Conservation (phyloP, 2,329 filamentous ascomycete genomes). For the Colletotrichum cordylinicola region DNA sequence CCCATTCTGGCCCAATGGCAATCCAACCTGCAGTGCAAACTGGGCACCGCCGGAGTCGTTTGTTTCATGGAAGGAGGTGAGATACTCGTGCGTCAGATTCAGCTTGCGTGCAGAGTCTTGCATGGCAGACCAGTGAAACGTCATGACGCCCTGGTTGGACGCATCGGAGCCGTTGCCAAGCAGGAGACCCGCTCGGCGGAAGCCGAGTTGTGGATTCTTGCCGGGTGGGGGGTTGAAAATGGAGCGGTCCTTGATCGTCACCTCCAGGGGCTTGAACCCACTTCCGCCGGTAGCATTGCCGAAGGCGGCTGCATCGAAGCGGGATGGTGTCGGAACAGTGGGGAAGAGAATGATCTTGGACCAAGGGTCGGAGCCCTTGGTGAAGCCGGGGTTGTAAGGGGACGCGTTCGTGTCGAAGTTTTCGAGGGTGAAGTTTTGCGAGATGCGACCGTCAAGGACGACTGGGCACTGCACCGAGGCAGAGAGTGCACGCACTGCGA, state of each 20-base stretch:
- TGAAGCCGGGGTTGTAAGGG: constrained; percentile 55
- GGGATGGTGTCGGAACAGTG: constrained; percentile 25
- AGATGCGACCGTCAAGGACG: constrained; percentile 53
- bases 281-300: constrained; percentile 36
- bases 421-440: constrained; percentile 38
- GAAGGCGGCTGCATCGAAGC: constrained; percentile 43
- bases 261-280: constrained; percentile 45
- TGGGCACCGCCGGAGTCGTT: constrained; percentile 54
- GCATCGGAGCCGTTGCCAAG: constrained; percentile 52
- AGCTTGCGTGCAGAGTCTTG: constrained; percentile 56
- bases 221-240: constrained; percentile 57
- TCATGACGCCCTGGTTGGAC: constrained; percentile 60
- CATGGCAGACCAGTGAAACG: constrained; percentile 64
- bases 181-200: constrained; percentile 43
- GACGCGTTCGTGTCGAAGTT: constrained; percentile 49
- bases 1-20: constrained; percentile 46
- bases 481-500: not conserved
- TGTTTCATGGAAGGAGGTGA: constrained; percentile 57
- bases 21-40: constrained; percentile 60
- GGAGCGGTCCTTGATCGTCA: constrained; percentile 61
- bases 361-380: constrained; percentile 58
- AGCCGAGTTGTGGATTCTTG: constrained; percentile 54
- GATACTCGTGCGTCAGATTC: constrained; percentile 67
- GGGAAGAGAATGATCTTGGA: constrained; percentile 56
- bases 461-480: constrained; percentile 36